Evolutionary conservation across 441 rosid species (phyloP), one percentile per base, ranked within the genome.

Genomic region (Cnidoscolus chayamansa): DNA sequence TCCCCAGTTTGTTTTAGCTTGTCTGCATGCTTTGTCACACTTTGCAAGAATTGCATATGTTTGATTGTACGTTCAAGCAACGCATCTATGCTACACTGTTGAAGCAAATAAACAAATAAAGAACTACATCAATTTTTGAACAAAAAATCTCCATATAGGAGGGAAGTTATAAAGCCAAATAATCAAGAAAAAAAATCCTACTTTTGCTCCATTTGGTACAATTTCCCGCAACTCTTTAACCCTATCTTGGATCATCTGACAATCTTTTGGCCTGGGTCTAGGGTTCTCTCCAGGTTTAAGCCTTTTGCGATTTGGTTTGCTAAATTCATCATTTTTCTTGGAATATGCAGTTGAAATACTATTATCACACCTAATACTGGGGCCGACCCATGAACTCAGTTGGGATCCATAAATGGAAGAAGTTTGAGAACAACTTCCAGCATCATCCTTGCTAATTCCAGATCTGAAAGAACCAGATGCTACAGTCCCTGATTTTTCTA

Each of bases 21-120:
- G 85, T 95, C 98, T 11, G 93, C 89, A 78, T 95, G 97, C 86
- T 89, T 90, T 0, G 91, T 89, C 74, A 94, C 96, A 63, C 94
- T 88, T 84, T 94, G 98, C 81, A 94, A 86, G 93, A 95, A 95
- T 80, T 91, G 92, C 99, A 95, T 95, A 76, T 92, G 99, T 83
- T 88, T 92, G 83, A 95, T 87, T 35, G 99, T 94, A 3, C 88
- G 94, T 74, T 92, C 99, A 1, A 95, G 87, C 48, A 95, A 87
- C 10, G 98, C 91, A 82, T 95, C 98, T 68, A 95, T 91, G 87
- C 99, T 91, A 82, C 94, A 92, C 98, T 95, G 98, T 84, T 75
- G 55, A 69, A 67, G 71, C 73, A 69, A 66, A 77, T 7, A 75
- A 47, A 63, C 53, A 30, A 75, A 17, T 10, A 20, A 61, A 65